Evolutionary conservation across 2,329 filamentous ascomycete genomes (phyloP).

Genomic region (Penicillium palitans): DNA sequence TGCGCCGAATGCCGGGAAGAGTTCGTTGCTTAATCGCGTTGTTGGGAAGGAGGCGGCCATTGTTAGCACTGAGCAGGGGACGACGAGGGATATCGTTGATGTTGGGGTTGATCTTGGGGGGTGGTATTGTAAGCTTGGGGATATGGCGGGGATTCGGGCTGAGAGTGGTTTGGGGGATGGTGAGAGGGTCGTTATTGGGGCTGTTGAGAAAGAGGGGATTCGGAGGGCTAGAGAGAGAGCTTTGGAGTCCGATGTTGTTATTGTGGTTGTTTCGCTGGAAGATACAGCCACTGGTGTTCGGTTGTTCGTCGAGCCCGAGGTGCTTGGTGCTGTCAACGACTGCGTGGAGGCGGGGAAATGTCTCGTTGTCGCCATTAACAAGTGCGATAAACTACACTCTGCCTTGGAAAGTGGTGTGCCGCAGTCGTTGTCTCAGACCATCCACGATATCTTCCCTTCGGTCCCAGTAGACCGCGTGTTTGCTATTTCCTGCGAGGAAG

Average conservation of each 20-base stretch:
- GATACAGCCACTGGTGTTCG: constrained; percentile 31
- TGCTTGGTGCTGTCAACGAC: constrained; percentile 54
- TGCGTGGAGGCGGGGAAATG: constrained; percentile 53
- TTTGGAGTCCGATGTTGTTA: constrained; percentile 77
- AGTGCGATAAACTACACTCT: constrained; percentile 53
- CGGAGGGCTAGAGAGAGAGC: constrained; percentile 79
- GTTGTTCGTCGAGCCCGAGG: constrained; percentile 55
- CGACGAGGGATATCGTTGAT: constrained; percentile 91
- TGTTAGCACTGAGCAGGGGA: constrained; percentile 88
- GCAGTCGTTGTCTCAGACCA: constrained; percentile 35
- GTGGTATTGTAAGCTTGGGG: constrained; percentile 89
- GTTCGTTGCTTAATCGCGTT: constrained; percentile 84
- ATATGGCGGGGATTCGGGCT: constrained; percentile 83
- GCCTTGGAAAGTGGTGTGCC: constrained; percentile 19
- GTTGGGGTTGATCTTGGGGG: constrained; percentile 85
- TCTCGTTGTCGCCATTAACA: constrained; percentile 63
- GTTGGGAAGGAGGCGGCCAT: constrained; percentile 94
- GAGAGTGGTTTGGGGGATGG: constrained; percentile 19
- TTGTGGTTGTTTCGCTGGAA: constrained; percentile 78
- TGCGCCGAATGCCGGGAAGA: constrained; percentile 92
- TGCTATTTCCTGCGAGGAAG: constrained; percentile 71
- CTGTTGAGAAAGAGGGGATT: constrained; percentile 87
- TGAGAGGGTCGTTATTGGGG: constrained; percentile 56
- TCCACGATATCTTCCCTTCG: constrained; percentile 45
- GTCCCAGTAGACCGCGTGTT: constrained; percentile 53